Evolutionary conservation across 1,284 basidiomycete genomes (phyloP), one percentile per base, ranked within the genome.

Genomic region (Cryptococcus hybrid): DNA sequence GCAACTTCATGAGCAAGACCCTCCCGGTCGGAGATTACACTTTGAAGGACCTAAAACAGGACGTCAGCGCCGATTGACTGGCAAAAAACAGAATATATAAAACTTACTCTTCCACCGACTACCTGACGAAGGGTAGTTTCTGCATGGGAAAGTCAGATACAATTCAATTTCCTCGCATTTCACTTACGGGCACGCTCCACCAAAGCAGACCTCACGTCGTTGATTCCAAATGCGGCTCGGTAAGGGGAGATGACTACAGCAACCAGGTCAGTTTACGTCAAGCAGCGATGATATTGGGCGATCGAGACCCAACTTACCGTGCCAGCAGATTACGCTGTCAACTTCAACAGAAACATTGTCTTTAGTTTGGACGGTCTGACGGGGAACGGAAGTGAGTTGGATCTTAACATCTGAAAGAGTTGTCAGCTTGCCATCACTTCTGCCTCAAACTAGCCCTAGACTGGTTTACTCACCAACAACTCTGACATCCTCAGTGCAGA

Each of bases 1-100:
- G 91, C 92, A 56, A 97, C 94, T 78, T 97, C 94, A 69, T 88
- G 88, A 3, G 94, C 95, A 62, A 98, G 92, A 56, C 90, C 92
- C 73, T 98, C 95, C 63, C 95, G 89, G 79, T 98, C 94, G 5
- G 81, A 80, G 18, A 83, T 77, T 52, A 83, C 75, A 30, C 70
- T 75, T 64, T 84, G 82, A 34, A 84, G 74, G 12, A 77, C 48
- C 40, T 30, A 4, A 30, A 30, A 4, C 30, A 30, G 4, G 30
- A 30, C 4, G 30, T 46, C 30, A 39, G 47, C n/a, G 5, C 24
- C 5, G 18, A 37, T 13, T 24, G 38, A 5, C 13, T 12, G 4
- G 24, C 1, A 3, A 7, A 35, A 34, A 18, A n/a, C 6, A n/a
- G 42, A 30, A 30, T 30, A 30, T 30, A 30, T 30, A 30, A 30